These are phyloP conservation scores for Afroboletus lepidellus DNA, from an alignment of 1,284 basidiomycete genomes.

Conservation along the genomic window DNA sequence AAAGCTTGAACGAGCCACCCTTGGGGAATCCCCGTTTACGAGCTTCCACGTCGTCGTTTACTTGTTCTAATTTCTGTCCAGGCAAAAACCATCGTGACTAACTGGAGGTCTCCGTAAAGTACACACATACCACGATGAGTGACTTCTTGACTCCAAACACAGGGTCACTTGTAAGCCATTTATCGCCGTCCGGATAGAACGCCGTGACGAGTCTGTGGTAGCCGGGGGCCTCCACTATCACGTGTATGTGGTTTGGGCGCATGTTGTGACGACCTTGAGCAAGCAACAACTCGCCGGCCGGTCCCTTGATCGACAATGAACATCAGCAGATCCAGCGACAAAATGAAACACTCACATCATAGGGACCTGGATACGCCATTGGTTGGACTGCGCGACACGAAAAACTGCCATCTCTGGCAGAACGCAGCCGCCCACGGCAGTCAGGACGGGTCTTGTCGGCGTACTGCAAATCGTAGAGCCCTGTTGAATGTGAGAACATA, in stretches of 20 bases:
- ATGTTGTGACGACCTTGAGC: conserved; percentile 69
- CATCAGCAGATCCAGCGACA: background rate
- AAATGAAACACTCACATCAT: conserved; percentile 51
- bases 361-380: conserved; percentile 77
- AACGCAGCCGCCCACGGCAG: conserved; percentile 70
- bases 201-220: conserved; percentile 74
- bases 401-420: conserved; percentile 65
- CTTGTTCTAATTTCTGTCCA: conserved; percentile 45
- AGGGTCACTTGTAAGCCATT: conserved; percentile 63
- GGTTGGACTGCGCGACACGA: conserved; percentile 78
- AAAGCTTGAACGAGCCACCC: conserved; percentile 56
- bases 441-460: conserved; percentile 59
- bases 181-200: conserved; percentile 71
- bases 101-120: conserved; percentile 22
- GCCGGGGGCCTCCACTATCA: conserved; percentile 68
- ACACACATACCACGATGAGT: conserved; percentile 48
- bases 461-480: conserved; percentile 70
- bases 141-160: conserved; percentile 81
- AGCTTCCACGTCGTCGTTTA: conserved; percentile 53
- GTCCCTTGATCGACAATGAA: conserved; percentile 47
- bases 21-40: conserved; percentile 61
- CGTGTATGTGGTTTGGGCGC: conserved; percentile 79
- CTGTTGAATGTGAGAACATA: conserved; percentile 25
- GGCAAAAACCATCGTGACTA: background rate
- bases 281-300: conserved; percentile 65